phyloP scores from a whole-genome alignment of 2,329 filamentous ascomycete genomes.

The Fusarium chaquense region DNA sequence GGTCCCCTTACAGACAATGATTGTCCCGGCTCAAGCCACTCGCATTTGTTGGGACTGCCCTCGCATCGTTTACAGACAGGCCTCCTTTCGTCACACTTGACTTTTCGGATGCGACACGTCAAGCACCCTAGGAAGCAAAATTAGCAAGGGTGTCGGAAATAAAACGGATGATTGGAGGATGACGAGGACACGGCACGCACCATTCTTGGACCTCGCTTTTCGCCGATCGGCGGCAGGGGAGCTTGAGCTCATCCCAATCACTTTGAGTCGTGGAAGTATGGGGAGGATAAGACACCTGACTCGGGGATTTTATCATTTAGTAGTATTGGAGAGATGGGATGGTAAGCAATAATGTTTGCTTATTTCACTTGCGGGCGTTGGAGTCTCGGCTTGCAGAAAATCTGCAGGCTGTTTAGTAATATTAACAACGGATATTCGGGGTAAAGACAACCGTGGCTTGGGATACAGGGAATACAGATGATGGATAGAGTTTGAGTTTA shows the following conservation, averaged over 20 bases:
- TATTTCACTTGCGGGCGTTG: background rate
- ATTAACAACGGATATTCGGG: background rate
- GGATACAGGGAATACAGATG: background rate
- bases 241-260: constrained; percentile 8
- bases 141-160: background rate
- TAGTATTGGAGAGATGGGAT: background rate
- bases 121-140: constrained; percentile 23
- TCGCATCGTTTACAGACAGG: constrained; percentile 37
- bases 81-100: constrained; percentile 41
- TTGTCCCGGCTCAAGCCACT: constrained; percentile 37
- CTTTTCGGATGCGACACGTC: constrained; percentile 43
- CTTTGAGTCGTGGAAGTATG: constrained; percentile 5
- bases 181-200: constrained; percentile 3
- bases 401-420: background rate
- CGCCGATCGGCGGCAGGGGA: constrained; percentile 22
- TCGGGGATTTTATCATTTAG: constrained; percentile 1
- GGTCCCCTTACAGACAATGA: constrained; percentile 19
- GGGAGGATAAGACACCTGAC: background rate
- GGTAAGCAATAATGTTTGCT: background rate
- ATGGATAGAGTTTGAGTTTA: constrained; percentile 1
- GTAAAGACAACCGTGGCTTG: background rate
- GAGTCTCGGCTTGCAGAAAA: background rate
- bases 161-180: background rate
- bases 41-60: constrained; percentile 35
- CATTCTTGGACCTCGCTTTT: constrained; percentile 41